Evolutionary conservation across 1,284 basidiomycete genomes (phyloP).

Genomic region (Trametes polyzona): DNA sequence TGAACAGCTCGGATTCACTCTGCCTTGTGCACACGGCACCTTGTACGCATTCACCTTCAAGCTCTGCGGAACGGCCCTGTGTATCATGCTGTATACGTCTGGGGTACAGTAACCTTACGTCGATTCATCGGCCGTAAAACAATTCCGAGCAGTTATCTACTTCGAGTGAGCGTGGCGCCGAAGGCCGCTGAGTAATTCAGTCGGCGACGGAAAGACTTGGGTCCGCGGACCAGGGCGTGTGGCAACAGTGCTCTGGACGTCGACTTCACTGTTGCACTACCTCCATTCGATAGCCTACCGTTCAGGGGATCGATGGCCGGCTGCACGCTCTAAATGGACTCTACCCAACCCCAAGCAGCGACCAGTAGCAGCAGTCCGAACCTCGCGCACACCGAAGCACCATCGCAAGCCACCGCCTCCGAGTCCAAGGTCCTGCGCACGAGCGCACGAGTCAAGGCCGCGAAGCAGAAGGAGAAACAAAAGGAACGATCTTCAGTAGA

Average conservation of each 20-base stretch:
- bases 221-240: conserved; percentile 24
- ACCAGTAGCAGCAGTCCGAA: conserved; percentile 59
- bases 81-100: no score
- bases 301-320: conserved; percentile 74
- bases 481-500: conserved; percentile 47
- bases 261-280: conserved; percentile 23
- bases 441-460: conserved; percentile 77
- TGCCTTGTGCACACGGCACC: neutral
- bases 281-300: conserved; percentile 34
- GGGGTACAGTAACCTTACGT: no score
- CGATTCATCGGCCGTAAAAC: neutral
- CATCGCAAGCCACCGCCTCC: conserved; percentile 35
- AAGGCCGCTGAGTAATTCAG: conserved; percentile 23
- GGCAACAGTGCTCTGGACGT: conserved; percentile 14
- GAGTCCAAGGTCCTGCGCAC: conserved; percentile 61
- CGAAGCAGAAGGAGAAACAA: conserved; percentile 65
- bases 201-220: conserved; percentile 19
- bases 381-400: conserved; percentile 33
- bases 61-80: no score
- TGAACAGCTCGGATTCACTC: no score
- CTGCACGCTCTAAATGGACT: conserved; percentile 85
- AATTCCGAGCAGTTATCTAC: neutral
- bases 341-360: conserved; percentile 71
- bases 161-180: neutral
- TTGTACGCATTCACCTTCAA: neutral